Base-by-base conservation (phyloP, 352 stramenopile species). In the Phytophthora pinifolia region DNA sequence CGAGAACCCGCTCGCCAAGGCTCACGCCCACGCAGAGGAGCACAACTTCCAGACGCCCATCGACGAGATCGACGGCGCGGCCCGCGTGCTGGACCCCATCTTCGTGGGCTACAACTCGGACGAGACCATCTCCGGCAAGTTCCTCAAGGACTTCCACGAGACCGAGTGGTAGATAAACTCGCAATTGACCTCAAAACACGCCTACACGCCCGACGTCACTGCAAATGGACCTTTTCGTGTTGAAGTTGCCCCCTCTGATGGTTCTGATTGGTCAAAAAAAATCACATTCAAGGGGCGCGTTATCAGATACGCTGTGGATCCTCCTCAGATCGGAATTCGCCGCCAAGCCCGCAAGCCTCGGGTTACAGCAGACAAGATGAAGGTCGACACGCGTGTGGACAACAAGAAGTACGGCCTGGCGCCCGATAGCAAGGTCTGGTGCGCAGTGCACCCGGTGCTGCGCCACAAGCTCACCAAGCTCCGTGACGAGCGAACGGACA, bases 31-130 rank as follows among this genome's bases (percentile, higher is more conserved):
- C 56, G 92, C 92, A 0, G 59, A 88, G 45, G 86, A 70, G 10
- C 96, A 97, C 72, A 76, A 97, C 46, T 99, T 99, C 74, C 95
- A 95, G 80, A 99, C 96, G 25, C 96, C 96, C 6, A 98, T 99
- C 60, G 96, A 99, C 74, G 96, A 99, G 75, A 88, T 98, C 38
- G 96, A 99, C 73, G 96, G 96, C 3, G 85, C 96, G 6, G 90
- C 94, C 12, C 87, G 96, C 27, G 95, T 99, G 20, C 64, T 99
- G 20, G 96, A 99, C 74, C 94, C 96, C 0, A 89, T 98, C 25
- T 98, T 99, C 68, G 74, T 86, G 17, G 94, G 80, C 54, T 91
- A 78, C 73, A 92, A 86, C 59, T 71, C 62, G 34, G 67, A 79
- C 56, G 74, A 89, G 48, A 60, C 67, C 10, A 50, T 83, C 38